Evolutionary conservation across 1,139 yeast species (phyloP), one percentile per base, ranked within the genome.

Genomic region (Geotrichum macrosporum): DNA sequence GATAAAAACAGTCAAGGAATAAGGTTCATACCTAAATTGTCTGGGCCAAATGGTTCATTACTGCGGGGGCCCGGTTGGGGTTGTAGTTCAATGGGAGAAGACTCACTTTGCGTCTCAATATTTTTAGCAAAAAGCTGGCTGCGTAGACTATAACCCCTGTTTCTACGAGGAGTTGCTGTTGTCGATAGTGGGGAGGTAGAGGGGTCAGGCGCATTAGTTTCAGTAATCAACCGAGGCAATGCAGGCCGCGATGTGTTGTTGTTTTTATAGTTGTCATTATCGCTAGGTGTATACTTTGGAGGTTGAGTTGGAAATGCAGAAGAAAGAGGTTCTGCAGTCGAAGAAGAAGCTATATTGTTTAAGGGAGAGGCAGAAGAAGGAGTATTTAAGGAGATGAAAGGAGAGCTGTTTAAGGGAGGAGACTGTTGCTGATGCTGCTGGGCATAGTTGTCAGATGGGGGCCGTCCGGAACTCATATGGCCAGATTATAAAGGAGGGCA

Each of bases 141-240:
- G 55, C 94, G 72, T 47, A 85, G 67, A 3, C 92, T 82, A 51
- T 81, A 78, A 0, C 94, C 89, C 60, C 95, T 69, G 53, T 77
- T 78, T 53, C 92, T 70, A 5, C 47, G 41, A 16, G 32, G n/a
- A 13, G 33, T 13, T 4, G 4, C 21, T 9, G 15, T 10, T 6
- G 31, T 12, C 9, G 35, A 19, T 18, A 20, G 29, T 10, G 27
- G 13, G 29, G 38, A n/a, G 2, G 38, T 35, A 9, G 27, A 20
- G 5, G 26, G 21, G 24, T 32, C 13, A 18, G 32, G 35, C 3
- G 38, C 8, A 13, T 37, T 24, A 16, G 34, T 40, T 24, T 20
- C 2, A 16, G 41, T 76, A 35, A 31, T 15, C 6, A 49, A 46
- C 8, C 42, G 24, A 16, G 48, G 36, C 8, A 36, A 32, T 6